Percentiles rank a stretch among this genome's conserved stretches.
Evolutionary conservation across 768 basidiomycete species (phyloP).

Genomic region (Podaxis sp.): DNA sequence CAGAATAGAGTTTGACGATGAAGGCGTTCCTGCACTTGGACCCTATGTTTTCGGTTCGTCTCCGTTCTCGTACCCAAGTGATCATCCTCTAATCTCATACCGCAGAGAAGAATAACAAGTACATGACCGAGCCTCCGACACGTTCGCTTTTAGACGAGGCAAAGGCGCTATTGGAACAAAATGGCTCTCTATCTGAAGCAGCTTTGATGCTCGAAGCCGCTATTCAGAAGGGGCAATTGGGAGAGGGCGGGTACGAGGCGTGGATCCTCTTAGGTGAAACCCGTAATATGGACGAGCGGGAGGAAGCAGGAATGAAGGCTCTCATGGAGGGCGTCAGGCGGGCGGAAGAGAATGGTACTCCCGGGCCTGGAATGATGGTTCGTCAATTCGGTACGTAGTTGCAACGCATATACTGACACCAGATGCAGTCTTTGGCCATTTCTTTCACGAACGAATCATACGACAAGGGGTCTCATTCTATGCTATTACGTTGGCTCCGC

Average conservation of each 20-base stretch:
- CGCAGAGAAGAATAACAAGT: constrained; percentile 70
- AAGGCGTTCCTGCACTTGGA: constrained; percentile 72
- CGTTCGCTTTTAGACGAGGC: constrained; percentile 64
- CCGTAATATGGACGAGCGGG: constrained; percentile 85
- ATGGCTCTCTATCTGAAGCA: constrained; percentile 85
- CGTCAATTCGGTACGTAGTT: constrained; percentile 19
- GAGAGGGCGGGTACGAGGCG: constrained; percentile 79
- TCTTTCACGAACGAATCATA: constrained; percentile 94
- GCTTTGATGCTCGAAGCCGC: constrained; percentile 87
- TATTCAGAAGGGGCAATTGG: constrained; percentile 76
- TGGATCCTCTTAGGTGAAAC: constrained; percentile 93
- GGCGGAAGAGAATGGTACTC: constrained; percentile 60
- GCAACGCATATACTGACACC: constrained; percentile 12
- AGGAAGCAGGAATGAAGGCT: constrained; percentile 78
- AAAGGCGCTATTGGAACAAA: constrained; percentile 69
- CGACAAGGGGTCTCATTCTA: constrained; percentile 81
- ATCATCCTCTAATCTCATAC: constrained; percentile 2
- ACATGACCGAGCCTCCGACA: constrained; percentile 44
- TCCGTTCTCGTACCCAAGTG: not conserved
- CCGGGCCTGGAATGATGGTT: constrained; percentile 74
- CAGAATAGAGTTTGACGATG: constrained; percentile 50
- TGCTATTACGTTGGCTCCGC: constrained; percentile 81
- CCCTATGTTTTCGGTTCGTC: constrained; percentile 71
- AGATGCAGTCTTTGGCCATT: constrained; percentile 80
- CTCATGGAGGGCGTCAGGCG: constrained; percentile 65